These are phyloP conservation scores for Aspergillus heteromorphus DNA, from an alignment of 495 filamentous ascomycete species.

Conservation along the genomic window DNA sequence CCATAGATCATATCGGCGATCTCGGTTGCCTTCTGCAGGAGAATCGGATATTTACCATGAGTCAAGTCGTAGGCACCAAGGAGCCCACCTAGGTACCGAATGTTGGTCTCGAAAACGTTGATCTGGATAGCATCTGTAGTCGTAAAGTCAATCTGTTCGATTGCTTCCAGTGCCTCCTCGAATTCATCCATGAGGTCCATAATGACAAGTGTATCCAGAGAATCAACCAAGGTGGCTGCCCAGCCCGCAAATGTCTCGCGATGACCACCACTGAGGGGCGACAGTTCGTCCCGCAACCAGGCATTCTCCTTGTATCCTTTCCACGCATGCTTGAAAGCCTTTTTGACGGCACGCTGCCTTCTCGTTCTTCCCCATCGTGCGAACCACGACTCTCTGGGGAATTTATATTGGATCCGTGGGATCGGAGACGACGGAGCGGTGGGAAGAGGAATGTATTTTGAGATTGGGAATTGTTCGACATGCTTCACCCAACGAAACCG, in stretches of 20 bases:
- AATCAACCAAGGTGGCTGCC: slow-evolving; percentile 56
- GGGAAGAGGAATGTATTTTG: slow-evolving; percentile 44
- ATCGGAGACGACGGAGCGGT: slow-evolving; percentile 35
- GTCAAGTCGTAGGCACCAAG: slow-evolving; percentile 80
- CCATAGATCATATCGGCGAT: slow-evolving; percentile 83
- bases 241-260: slow-evolving; percentile 56
- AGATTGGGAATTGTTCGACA: slow-evolving; percentile 44
- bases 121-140: slow-evolving; percentile 48
- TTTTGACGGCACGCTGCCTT: slow-evolving; percentile 54
- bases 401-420: slow-evolving; percentile 49
- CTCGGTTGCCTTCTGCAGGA: slow-evolving; percentile 82
- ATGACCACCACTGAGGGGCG: slow-evolving; percentile 54
- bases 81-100: slow-evolving; percentile 80
- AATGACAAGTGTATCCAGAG: slow-evolving; percentile 58
- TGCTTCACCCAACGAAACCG: slow-evolving; percentile 39
- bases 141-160: slow-evolving; percentile 51
- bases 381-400: slow-evolving; percentile 37
- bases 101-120: slow-evolving; percentile 84
- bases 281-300: slow-evolving; percentile 75
- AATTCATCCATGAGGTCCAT: slow-evolving; percentile 59
- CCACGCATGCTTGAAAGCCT: slow-evolving; percentile 69
- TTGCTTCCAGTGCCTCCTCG: slow-evolving; percentile 49
- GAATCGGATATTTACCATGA: slow-evolving; percentile 53
- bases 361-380: slow-evolving; percentile 34
- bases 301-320: slow-evolving; percentile 68